A percentile compares a stretch with the other conserved stretches of the same genome.
These are phyloP conservation scores for Aureobasidium vineae DNA, from an alignment of 2,329 filamentous ascomycete genomes.

Conservation along the genomic window DNA sequence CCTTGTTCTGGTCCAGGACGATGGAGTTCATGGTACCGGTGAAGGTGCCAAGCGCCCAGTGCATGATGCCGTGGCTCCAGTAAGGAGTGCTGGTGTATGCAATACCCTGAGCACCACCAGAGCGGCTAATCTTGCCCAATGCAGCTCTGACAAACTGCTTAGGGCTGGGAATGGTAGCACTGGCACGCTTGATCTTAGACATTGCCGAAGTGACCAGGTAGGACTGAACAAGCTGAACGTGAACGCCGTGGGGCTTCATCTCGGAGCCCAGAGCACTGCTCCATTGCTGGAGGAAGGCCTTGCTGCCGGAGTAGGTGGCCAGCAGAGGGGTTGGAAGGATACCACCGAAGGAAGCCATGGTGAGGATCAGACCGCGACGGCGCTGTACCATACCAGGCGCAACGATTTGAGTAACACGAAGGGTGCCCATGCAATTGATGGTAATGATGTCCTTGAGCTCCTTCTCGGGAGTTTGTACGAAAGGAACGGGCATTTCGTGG, in stretches of 20 bases:
- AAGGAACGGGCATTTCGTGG: conserved; percentile 88
- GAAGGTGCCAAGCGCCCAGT: conserved; percentile 69
- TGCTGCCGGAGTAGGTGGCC: conserved; percentile 95
- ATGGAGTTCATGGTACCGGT: conserved; percentile 57
- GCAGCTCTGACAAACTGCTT: conserved; percentile 77
- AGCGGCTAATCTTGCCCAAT: conserved; percentile 74
- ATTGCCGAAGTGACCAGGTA: conserved; percentile 95
- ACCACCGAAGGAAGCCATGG: conserved; percentile 96
- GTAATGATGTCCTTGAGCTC: conserved; percentile 90
- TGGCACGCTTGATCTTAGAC: conserved; percentile 88
- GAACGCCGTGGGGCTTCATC: conserved; percentile 74
- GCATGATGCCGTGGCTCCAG: conserved; percentile 88
- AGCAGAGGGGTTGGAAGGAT: conserved; percentile 88
- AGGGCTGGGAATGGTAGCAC: conserved; percentile 73
- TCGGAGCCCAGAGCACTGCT: conserved; percentile 81
- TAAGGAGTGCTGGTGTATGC: conserved; percentile 86
- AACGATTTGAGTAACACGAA: conserved; percentile 82
- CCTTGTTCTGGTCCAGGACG: conserved; percentile 60
- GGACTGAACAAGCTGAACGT: conserved; percentile 86
- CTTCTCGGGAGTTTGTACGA: conserved; percentile 71
- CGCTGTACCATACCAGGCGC: conserved; percentile 81
- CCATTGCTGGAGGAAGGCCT: conserved; percentile 98
- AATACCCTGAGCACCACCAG: conserved; percentile 73
- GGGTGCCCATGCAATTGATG: conserved; percentile 90
- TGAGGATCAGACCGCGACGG: conserved; percentile 84